Percentiles rank a stretch among this genome's conserved stretches.
Conservation (phyloP, 371 early-diverging fungal genomes). For the Mucor racemosus region DNA sequence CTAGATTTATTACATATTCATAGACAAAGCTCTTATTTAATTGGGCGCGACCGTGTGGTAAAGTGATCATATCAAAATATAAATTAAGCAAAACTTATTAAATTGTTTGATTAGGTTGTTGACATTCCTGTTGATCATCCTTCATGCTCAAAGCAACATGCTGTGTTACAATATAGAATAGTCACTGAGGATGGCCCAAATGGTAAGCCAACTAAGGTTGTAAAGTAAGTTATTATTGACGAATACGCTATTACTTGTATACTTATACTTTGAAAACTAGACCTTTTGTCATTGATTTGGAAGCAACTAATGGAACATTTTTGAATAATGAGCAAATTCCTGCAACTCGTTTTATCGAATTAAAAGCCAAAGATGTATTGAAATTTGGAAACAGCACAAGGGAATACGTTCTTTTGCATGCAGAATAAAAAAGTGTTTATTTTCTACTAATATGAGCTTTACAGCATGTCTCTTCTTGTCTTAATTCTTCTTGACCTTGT, state of each 20-base stretch:
- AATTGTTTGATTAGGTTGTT: slow-evolving; percentile 61
- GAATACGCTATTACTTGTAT: not conserved
- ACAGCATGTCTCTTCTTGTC: slow-evolving; percentile 1
- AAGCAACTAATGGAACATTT: slow-evolving; percentile 89
- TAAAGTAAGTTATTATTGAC: slow-evolving; percentile 48
- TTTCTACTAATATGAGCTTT: not conserved
- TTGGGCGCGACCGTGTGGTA: slow-evolving; percentile 90
- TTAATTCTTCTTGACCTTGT: not conserved
- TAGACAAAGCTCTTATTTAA: slow-evolving; percentile 84
- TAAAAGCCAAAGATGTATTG: slow-evolving; percentile 80
- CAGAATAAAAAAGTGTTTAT: slow-evolving; percentile 43
- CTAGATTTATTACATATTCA: slow-evolving; percentile 85
- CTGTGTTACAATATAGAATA: slow-evolving; percentile 71
- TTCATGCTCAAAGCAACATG: slow-evolving; percentile 89
- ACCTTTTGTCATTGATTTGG: slow-evolving; percentile 94
- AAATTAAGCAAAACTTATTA: not conserved
- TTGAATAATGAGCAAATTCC: slow-evolving; percentile 83
- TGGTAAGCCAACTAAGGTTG: slow-evolving; percentile 43
- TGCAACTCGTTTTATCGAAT: slow-evolving; percentile 80
- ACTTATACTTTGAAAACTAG: slow-evolving; percentile 32
- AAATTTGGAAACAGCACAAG: slow-evolving; percentile 90
- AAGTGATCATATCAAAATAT: slow-evolving; percentile 11
- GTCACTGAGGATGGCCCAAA: slow-evolving; percentile 13
- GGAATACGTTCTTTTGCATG: slow-evolving; percentile 89
- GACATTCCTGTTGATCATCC: slow-evolving; percentile 93